Evolutionary conservation across 1,139 yeast genomes (phyloP).

Genomic region (Geotrichum klebahnii): DNA sequence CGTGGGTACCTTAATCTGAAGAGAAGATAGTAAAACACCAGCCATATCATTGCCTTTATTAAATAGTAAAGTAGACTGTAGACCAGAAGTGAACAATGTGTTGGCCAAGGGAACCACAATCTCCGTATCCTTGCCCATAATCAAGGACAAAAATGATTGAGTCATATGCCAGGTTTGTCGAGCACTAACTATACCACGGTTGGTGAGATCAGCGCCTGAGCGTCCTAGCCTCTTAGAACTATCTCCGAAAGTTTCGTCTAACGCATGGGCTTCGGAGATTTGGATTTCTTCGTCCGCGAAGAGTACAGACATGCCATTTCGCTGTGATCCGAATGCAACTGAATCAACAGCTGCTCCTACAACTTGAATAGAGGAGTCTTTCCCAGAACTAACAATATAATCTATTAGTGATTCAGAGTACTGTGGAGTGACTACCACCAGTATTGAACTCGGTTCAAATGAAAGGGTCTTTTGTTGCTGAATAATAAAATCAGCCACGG

Average conservation of each 20-base stretch:
- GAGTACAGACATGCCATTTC: slow-evolving; percentile 34
- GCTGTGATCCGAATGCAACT: slow-evolving; percentile 36
- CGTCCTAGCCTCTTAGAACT: slow-evolving; percentile 2
- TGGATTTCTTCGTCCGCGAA: slow-evolving; percentile 25
- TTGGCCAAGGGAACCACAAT: slow-evolving; percentile 36
- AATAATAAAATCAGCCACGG: slow-evolving; percentile 24
- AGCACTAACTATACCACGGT: slow-evolving; percentile 26
- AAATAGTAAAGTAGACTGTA: slow-evolving; percentile 30
- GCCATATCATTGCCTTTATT: slow-evolving; percentile 19
- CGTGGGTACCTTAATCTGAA: neutral
- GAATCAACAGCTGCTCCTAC: slow-evolving; percentile 36
- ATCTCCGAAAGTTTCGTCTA: slow-evolving; percentile 19
- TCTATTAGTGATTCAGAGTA: slow-evolving; percentile 25
- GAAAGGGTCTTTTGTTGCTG: slow-evolving; percentile 17
- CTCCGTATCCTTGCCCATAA: slow-evolving; percentile 3
- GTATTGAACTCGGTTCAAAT: slow-evolving; percentile 19
- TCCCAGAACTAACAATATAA: slow-evolving; percentile 13
- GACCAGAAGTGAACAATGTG: slow-evolving; percentile 37
- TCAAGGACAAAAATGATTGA: slow-evolving; percentile 29
- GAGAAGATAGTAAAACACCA: slow-evolving; percentile 10
- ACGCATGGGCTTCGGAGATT: slow-evolving; percentile 27
- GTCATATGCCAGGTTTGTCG: slow-evolving; percentile 33
- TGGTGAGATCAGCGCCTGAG: slow-evolving; percentile 13
- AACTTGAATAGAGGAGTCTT: slow-evolving; percentile 22
- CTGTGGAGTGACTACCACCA: slow-evolving; percentile 35